Base-by-base conservation (phyloP, 2,329 filamentous ascomycete species). In the Colletotrichum incanum region DNA sequence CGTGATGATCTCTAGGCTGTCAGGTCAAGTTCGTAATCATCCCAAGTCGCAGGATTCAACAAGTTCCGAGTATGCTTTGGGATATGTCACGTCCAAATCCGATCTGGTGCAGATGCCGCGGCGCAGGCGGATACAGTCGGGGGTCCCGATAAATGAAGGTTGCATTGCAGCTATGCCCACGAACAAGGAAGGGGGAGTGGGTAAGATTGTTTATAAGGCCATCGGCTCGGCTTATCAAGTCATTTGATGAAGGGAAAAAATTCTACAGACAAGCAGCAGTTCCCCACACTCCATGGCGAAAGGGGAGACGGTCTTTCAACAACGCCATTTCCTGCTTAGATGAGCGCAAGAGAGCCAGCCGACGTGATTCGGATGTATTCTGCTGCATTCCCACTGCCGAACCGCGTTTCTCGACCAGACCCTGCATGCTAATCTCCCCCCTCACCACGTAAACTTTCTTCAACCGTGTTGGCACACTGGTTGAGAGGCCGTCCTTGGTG, bases 301-400 rank as follows among this genome's bases (percentile, higher is more conserved):
- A 71, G 41, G 56, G 56, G 34, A 49, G 55, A 43, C 34, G 59
- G 55, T 60, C 63, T 61, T 37, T 50, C 41, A 41, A 67, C 63
- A 55, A 62, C 67, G 56, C 67, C 47, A 67, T 71, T 71, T 50
- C 56, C 26, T 67, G 67, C 67, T 71, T 71, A 62, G 65, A 55
- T 67, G 63, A 71, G 63, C 67, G 63, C 39, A 43, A 39, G 31
- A 34, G 18, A 28, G 23, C 18, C 39, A 11, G 41, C 4, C 12
- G 34, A 31, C 28, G 28, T 31, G 26, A n/a, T 55, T 62, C 67
- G 67, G 63, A 66, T 67, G 47, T 50, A 67, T 50, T 71, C 61
- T 71, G 56, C 34, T 50, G 47, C 11, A n/a, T 26, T 49, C n/a
- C n/a, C 41, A 56, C 54, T 56, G 64, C 68, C 63, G 68, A 58